A percentile compares a stretch with the other conserved stretches of the same genome.
These are phyloP conservation scores for Diplodia seriata DNA, from an alignment of 2,329 filamentous ascomycete species.

Conservation along the genomic window DNA sequence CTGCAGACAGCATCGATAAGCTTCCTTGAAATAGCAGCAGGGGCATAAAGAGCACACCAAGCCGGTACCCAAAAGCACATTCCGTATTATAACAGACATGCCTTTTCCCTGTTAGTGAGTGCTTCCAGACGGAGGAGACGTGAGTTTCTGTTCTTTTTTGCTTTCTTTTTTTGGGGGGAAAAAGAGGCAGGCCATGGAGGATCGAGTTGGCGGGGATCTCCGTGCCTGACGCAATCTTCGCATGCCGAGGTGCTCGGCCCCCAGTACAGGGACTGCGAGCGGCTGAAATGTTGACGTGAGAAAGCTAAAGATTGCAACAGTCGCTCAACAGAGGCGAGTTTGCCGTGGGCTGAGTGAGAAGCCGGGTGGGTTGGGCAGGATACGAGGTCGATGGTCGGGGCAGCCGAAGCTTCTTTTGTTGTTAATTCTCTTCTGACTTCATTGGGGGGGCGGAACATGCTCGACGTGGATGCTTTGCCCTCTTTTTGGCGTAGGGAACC, in stretches of 20 bases:
- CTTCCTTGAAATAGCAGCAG: slow-evolving; percentile 39
- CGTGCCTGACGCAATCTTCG: background rate
- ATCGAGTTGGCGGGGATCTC: background rate
- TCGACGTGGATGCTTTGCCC: no score
- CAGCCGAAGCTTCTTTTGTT: no score
- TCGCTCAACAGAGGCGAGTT: background rate
- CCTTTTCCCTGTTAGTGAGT: background rate
- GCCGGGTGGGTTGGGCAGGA: no score
- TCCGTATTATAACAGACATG: background rate
- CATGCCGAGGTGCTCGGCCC: no score
- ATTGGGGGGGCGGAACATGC: no score
- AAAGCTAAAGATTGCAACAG: background rate
- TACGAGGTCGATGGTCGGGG: no score
- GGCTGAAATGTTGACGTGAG: background rate
- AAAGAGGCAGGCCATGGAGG: no score
- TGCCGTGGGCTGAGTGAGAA: background rate
- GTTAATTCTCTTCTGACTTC: no score
- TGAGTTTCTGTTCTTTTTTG: background rate
- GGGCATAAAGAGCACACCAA: background rate
- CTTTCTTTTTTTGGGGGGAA: no score
- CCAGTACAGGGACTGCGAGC: background rate
- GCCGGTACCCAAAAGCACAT: slow-evolving; percentile 4
- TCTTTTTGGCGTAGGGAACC: no score
- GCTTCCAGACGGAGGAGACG: background rate
- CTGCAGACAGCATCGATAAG: slow-evolving; percentile 45